A percentile compares a stretch with the other conserved stretches of the same genome.
Conservation (phyloP, 2,329 filamentous ascomycete genomes). For the Fusarium camptoceras region DNA sequence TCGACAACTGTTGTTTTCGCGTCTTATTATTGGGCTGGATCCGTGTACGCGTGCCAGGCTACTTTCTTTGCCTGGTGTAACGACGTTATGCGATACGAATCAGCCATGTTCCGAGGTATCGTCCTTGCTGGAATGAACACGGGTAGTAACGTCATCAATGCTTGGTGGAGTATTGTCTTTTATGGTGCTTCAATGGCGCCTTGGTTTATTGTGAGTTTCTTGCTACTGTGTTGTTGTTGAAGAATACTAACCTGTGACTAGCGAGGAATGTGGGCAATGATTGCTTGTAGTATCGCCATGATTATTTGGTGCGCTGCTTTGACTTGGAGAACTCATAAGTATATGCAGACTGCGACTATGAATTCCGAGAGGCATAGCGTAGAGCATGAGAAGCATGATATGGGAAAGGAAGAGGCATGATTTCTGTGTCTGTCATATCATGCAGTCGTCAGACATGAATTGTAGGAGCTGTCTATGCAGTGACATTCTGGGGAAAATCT, state of each 20-base stretch:
- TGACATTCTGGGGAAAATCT: not conserved
- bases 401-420: constrained; percentile 9
- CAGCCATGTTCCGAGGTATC: constrained; percentile 71
- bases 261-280: constrained; percentile 81
- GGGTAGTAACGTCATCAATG: constrained; percentile 75
- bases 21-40: constrained; percentile 77
- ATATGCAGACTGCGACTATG: constrained; percentile 3
- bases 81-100: constrained; percentile 73
- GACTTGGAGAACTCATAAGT: constrained; percentile 51
- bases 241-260: constrained; percentile 41
- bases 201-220: constrained; percentile 67
- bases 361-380: constrained; percentile 12
- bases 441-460: not conserved
- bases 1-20: constrained; percentile 69
- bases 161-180: constrained; percentile 80
- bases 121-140: constrained; percentile 80
- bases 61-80: constrained; percentile 83
- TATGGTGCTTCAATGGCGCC: constrained; percentile 76
- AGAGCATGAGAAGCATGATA: constrained; percentile 15
- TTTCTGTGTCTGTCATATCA: not conserved
- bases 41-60: constrained; percentile 78
- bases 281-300: constrained; percentile 70
- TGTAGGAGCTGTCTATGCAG: too few relatives aligned
- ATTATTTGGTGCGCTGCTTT: constrained; percentile 69
- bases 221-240: fast-evolving